Percentiles rank a stretch among this genome's conserved stretches.
Conservation (phyloP, 768 basidiomycete species). For the Phaeotremella skinneri region DNA sequence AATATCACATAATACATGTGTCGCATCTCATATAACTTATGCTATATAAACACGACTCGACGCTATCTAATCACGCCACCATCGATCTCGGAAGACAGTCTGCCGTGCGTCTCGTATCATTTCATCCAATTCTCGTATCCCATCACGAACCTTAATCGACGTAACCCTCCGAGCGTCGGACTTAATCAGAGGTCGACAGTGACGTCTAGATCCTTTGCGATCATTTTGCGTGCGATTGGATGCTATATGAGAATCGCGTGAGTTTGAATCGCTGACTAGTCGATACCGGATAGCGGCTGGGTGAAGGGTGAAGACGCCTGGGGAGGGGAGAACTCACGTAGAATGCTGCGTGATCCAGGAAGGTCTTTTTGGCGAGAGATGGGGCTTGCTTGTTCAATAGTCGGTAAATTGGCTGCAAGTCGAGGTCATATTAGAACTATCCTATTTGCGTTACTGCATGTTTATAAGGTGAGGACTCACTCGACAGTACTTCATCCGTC, state of each 20-base stretch:
- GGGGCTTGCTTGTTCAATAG: slow-evolving; percentile 47
- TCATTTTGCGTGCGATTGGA: slow-evolving; percentile 51
- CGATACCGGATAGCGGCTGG: not conserved
- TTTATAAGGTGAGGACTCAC: slow-evolving; percentile 7
- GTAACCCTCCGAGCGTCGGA: not conserved
- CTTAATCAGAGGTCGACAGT: slow-evolving; percentile 16
- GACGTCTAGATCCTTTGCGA: slow-evolving; percentile 46
- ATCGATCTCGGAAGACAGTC: no score
- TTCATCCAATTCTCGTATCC: not conserved
- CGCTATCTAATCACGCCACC: slow-evolving; percentile 1
- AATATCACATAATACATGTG: no score
- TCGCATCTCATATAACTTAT: no score
- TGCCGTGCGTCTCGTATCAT: no score
- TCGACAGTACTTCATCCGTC: slow-evolving; percentile 52
- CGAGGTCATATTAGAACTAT: slow-evolving; percentile 7
- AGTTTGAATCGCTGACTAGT: not conserved
- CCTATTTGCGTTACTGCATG: not conserved
- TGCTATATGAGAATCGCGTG: slow-evolving; percentile 32
- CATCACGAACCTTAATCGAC: not conserved
- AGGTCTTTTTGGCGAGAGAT: slow-evolving; percentile 51
- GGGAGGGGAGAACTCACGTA: slow-evolving; percentile 32
- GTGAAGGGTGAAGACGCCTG: not conserved
- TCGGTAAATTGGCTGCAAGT: slow-evolving; percentile 44
- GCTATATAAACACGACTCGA: no score
- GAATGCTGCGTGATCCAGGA: slow-evolving; percentile 48